These are phyloP conservation scores for Candida nemodendra DNA, from an alignment of 805 yeast genomes.

Conservation along the genomic window DNA sequence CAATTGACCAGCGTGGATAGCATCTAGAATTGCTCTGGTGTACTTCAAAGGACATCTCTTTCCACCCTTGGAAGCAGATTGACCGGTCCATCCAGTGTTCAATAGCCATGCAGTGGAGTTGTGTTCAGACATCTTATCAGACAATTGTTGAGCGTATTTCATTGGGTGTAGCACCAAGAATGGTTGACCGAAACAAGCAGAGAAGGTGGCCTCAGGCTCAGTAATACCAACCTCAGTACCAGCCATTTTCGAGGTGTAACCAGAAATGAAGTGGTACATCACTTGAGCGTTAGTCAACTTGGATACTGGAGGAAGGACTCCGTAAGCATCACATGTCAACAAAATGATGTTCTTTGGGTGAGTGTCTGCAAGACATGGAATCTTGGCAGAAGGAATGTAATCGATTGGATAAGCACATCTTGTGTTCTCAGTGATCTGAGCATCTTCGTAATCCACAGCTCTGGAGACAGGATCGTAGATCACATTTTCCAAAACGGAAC, in stretches of 20 bases:
- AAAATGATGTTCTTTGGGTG: slow-evolving; percentile 93
- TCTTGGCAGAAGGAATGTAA: slow-evolving; percentile 91
- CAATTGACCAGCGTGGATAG: slow-evolving; percentile 89
- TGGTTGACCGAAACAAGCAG: slow-evolving; percentile 99
- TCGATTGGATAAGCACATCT: slow-evolving; percentile 99
- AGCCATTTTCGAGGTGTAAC: slow-evolving; percentile 99
- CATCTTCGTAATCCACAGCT: slow-evolving; percentile 80
- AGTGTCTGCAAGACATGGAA: slow-evolving; percentile 85
- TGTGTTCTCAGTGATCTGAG: slow-evolving; percentile 90
- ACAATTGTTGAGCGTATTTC: slow-evolving; percentile 94
- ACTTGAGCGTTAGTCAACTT: slow-evolving; percentile 92
- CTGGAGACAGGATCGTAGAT: slow-evolving; percentile 77
- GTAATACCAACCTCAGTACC: slow-evolving; percentile 99
- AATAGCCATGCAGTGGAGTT: slow-evolving; percentile 93
- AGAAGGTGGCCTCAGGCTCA: slow-evolving; percentile 96
- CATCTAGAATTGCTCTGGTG: slow-evolving; percentile 94
- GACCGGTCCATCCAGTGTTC: slow-evolving; percentile 98
- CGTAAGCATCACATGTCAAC: slow-evolving; percentile 96
- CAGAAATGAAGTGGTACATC: slow-evolving; percentile 98
- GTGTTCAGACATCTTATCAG: slow-evolving; percentile 87
- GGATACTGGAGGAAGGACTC: slow-evolving; percentile 96
- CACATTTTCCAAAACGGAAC: slow-evolving; percentile 92
- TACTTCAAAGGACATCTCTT: slow-evolving; percentile 96
- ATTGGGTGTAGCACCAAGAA: slow-evolving; percentile 97
- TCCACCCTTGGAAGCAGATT: slow-evolving; percentile 89